Percentiles rank a stretch among this genome's conserved stretches.
Conservation (phyloP, 2,329 filamentous ascomycete species). For the Aspergillus brunneoviolaceus region DNA sequence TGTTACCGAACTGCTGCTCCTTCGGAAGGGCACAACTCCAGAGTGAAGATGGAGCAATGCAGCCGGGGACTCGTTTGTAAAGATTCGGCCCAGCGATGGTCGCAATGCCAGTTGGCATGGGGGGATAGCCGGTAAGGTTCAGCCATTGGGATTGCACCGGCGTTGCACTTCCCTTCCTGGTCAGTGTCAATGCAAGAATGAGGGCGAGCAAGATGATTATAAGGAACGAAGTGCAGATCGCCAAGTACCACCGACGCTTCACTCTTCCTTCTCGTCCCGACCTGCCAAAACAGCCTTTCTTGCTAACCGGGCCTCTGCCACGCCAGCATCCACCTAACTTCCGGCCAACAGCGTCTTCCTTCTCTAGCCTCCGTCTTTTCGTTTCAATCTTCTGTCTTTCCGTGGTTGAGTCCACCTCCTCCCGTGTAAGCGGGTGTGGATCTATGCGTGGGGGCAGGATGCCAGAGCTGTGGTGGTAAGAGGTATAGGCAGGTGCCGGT, state of each 20-base stretch:
- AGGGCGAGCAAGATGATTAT: slow-evolving; percentile 58
- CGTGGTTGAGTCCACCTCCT: slow-evolving; percentile 23
- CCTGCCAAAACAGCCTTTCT: slow-evolving; percentile 65
- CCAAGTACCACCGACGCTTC: slow-evolving; percentile 60
- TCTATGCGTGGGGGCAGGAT: slow-evolving; percentile 28
- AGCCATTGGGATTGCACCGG: slow-evolving; percentile 64
- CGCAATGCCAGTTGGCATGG: slow-evolving; percentile 78
- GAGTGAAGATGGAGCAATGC: slow-evolving; percentile 68
- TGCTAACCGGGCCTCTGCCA: slow-evolving; percentile 62
- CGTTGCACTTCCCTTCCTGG: slow-evolving; percentile 44
- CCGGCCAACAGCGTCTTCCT: slow-evolving; percentile 62
- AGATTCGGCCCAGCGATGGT: slow-evolving; percentile 75
- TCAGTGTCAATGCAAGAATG: slow-evolving; percentile 58
- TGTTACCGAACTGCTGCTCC: slow-evolving; percentile 65
- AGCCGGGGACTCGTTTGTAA: slow-evolving; percentile 63
- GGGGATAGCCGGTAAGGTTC: slow-evolving; percentile 81
- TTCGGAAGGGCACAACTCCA: slow-evolving; percentile 88
- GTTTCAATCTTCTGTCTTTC: slow-evolving; percentile 47
- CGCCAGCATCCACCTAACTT: slow-evolving; percentile 64
- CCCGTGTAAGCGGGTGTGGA: slow-evolving; percentile 23
- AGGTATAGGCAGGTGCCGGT: slow-evolving; percentile 35
- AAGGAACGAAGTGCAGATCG: slow-evolving; percentile 53
- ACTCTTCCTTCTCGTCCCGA: slow-evolving; percentile 63
- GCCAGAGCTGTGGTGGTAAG: slow-evolving; percentile 28
- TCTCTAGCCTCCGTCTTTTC: slow-evolving; percentile 60